Percentiles rank a stretch among this genome's conserved stretches.
These are phyloP conservation scores for Xanthoconium stramineum DNA, from an alignment of 768 basidiomycete genomes.

Conservation along the genomic window DNA sequence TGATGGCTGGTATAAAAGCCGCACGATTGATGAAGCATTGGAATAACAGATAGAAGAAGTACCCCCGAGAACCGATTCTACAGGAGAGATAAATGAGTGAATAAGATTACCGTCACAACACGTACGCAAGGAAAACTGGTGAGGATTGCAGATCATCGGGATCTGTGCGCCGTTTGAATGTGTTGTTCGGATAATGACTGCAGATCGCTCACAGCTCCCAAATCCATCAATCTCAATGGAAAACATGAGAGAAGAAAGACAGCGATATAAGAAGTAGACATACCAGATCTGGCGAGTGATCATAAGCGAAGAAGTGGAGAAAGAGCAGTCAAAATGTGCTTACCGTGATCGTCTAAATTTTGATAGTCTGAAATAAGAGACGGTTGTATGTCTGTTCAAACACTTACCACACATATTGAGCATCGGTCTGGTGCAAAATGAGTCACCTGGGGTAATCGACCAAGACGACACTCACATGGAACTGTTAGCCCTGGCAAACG, in stretches of 20 bases:
- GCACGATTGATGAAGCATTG: constrained; percentile 85
- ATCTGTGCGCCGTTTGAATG: constrained; percentile 41
- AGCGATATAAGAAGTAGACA: constrained; percentile 11
- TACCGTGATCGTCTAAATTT: constrained; percentile 75
- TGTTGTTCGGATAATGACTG: not conserved
- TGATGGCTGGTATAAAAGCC: constrained; percentile 17
- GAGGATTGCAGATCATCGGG: constrained; percentile 75
- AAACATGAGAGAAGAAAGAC: not conserved
- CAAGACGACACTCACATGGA: constrained; percentile 61
- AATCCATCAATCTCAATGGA: constrained; percentile 68
- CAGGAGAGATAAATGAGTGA: not conserved
- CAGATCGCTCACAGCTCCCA: constrained; percentile 63
- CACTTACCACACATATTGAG: constrained; percentile 77
- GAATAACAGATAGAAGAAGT: constrained; percentile 92
- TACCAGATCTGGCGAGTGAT: constrained; percentile 43
- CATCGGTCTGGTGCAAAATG: constrained; percentile 62
- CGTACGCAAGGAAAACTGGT: constrained; percentile 68
- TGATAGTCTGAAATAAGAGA: not conserved
- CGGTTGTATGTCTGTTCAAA: not conserved
- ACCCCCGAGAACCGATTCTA: constrained; percentile 81
- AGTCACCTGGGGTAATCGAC: not conserved
- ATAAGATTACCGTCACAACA: not conserved
- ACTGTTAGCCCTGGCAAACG: constrained; percentile 87
- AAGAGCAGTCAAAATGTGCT: constrained; percentile 16
- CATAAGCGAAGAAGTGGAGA: constrained; percentile 4